phyloP scores from a whole-genome alignment of 139 green algal genomes.

The Parachlorella kessleri region DNA sequence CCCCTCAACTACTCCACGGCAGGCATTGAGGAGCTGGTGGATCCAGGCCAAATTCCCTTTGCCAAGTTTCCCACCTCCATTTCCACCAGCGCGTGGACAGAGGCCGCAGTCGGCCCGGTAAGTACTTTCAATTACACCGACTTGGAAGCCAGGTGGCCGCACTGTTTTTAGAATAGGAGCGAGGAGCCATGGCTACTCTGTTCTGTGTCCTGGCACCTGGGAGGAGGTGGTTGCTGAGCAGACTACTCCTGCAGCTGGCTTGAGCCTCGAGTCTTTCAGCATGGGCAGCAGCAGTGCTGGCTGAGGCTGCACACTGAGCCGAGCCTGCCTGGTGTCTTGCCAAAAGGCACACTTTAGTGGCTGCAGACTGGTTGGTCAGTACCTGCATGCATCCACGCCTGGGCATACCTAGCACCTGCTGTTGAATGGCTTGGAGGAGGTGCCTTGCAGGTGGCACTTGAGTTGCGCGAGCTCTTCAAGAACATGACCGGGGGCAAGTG shows the following conservation, averaged over 20 bases:
- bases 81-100: not conserved
- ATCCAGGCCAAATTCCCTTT: slow-evolving; percentile 31
- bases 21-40: slow-evolving; percentile 1
- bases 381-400: too few relatives aligned
- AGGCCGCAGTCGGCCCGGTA: not conserved
- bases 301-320: not conserved
- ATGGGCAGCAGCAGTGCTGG: not conserved
- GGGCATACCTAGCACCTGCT: too few relatives aligned
- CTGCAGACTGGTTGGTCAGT: too few relatives aligned
- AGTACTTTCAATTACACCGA: too few relatives aligned
- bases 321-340: not conserved
- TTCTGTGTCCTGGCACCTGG: not conserved
- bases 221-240: not conserved
- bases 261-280: not conserved
- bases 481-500: slow-evolving; percentile 4
- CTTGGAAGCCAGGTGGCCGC: too few relatives aligned
- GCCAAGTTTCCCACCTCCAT: not conserved
- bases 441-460: not conserved
- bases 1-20: not conserved
- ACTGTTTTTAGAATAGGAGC: too few relatives aligned
- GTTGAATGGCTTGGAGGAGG: not conserved
- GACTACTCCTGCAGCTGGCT: not conserved
- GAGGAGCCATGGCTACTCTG: too few relatives aligned
- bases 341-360: not conserved
- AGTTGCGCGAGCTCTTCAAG: not conserved